phyloP scores from a whole-genome alignment of 2,329 filamentous ascomycete genomes.

The Amauroascus niger region DNA sequence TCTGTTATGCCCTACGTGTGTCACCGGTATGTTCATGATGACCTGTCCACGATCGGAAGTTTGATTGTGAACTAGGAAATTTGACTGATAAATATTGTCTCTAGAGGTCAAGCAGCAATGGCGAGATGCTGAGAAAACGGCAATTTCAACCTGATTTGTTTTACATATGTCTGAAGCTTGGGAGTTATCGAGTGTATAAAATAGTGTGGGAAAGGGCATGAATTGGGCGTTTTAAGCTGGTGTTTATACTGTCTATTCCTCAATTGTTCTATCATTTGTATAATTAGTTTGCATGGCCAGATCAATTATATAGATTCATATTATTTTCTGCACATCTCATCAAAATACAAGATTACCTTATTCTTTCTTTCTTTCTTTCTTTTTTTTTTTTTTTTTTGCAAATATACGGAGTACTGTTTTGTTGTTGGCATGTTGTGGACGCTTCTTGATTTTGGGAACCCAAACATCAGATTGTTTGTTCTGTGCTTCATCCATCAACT shows the following conservation, averaged over 20 bases:
- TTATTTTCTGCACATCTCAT: background rate
- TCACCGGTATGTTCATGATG: conserved; percentile 52
- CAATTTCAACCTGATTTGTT: background rate
- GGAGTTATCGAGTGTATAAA: background rate
- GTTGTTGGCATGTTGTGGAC: no score
- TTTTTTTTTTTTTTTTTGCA: no score
- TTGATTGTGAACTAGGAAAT: no score
- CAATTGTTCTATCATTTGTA: background rate
- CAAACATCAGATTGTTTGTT: no score
- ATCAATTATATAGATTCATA: background rate
- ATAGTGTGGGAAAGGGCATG: conserved; percentile 8
- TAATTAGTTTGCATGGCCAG: background rate
- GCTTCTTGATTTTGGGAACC: no score
- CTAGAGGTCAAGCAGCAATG: conserved; percentile 10
- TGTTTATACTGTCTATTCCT: conserved; percentile 8
- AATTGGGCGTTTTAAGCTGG: no score
- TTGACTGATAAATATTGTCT: background rate
- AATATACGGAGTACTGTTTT: no score
- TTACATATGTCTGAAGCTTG: background rate
- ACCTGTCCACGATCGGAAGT: background rate
- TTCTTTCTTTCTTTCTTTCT: background rate
- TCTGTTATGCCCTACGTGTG: conserved; percentile 76
- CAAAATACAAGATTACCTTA: no score
- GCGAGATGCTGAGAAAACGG: conserved; percentile 5
- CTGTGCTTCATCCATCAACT: no score